These are phyloP conservation scores for Aspergillus kassunensis DNA, from an alignment of 495 filamentous ascomycete genomes.

Conservation along the genomic window DNA sequence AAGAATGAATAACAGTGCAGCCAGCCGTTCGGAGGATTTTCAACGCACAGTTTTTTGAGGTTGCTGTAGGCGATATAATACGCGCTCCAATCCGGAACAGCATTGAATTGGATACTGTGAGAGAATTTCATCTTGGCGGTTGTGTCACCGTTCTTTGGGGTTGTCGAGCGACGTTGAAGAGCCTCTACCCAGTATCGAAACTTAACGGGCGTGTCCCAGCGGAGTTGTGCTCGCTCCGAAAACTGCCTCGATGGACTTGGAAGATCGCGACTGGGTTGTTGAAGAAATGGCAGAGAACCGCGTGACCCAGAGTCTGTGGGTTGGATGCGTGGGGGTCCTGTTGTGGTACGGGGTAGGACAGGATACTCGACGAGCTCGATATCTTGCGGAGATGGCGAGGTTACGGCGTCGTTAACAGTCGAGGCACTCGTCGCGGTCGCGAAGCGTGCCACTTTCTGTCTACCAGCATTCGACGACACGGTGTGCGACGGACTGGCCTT, in stretches of 20 bases:
- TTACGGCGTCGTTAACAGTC: slow-evolving; percentile 19
- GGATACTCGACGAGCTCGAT: slow-evolving; percentile 32
- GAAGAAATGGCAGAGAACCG: background rate
- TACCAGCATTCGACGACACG: slow-evolving; percentile 29
- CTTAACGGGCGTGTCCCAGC: slow-evolving; percentile 18
- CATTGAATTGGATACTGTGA: slow-evolving; percentile 98
- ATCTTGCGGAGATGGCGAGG: slow-evolving; percentile 24
- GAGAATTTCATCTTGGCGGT: slow-evolving; percentile 97
- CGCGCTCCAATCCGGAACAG: slow-evolving; percentile 96
- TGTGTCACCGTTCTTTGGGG: slow-evolving; percentile 24
- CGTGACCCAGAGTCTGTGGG: slow-evolving; percentile 3
- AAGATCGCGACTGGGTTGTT: background rate
- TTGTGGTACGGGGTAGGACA: slow-evolving; percentile 15
- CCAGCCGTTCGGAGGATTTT: background rate
- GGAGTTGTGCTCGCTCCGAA: background rate
- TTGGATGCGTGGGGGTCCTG: background rate
- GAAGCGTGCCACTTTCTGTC: slow-evolving; percentile 24
- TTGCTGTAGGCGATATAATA: slow-evolving; percentile 98
- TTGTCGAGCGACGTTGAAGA: slow-evolving; percentile 26
- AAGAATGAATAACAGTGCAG: background rate
- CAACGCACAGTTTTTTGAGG: slow-evolving; percentile 90
- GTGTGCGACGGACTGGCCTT: slow-evolving; percentile 10
- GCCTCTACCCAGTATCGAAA: slow-evolving; percentile 40
- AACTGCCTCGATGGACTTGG: background rate
- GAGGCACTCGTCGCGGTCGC: slow-evolving; percentile 29